phyloP scores from a whole-genome alignment of 202 grass and related monocot species.

The Saccharum hybrid region DNA sequence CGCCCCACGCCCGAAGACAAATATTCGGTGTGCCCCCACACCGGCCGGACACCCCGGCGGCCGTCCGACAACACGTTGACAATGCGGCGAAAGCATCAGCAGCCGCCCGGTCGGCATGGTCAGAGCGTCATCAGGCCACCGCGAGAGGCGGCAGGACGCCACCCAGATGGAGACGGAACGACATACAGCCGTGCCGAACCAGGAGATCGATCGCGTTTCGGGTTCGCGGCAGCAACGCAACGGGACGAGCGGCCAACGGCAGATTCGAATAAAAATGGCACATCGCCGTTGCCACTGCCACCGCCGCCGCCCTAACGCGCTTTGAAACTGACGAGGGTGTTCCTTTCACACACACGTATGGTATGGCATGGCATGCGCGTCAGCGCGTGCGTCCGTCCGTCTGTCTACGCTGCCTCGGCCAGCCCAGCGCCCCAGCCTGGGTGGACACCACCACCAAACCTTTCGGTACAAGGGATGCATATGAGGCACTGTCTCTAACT shows the following conservation, averaged over 20 bases:
- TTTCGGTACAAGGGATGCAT: no score
- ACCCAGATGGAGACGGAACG: background rate
- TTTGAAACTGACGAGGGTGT: constrained; percentile 39
- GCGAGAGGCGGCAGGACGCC: constrained; percentile 2
- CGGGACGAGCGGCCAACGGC: background rate
- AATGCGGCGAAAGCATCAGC: background rate
- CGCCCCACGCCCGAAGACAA: background rate
- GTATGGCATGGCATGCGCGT: no score
- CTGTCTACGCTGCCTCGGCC: background rate
- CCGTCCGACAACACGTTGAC: constrained; percentile 35
- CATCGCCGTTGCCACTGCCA: background rate
- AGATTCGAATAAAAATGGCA: constrained; percentile 10
- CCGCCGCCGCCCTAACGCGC: constrained; percentile 3
- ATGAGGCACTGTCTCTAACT: no score
- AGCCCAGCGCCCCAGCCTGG: constrained; percentile 11
- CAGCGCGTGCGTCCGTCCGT: background rate
- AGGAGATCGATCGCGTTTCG: background rate
- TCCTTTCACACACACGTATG: background rate
- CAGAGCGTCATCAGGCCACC: background rate
- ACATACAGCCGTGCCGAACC: constrained; percentile 9
- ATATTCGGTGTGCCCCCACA: no score
- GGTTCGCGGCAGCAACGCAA: background rate
- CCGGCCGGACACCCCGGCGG: background rate
- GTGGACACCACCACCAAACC: constrained; percentile 37
- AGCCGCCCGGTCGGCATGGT: no score